Base-by-base conservation (phyloP, 352 stramenopile species). In the Globisporangium lucens region DNA sequence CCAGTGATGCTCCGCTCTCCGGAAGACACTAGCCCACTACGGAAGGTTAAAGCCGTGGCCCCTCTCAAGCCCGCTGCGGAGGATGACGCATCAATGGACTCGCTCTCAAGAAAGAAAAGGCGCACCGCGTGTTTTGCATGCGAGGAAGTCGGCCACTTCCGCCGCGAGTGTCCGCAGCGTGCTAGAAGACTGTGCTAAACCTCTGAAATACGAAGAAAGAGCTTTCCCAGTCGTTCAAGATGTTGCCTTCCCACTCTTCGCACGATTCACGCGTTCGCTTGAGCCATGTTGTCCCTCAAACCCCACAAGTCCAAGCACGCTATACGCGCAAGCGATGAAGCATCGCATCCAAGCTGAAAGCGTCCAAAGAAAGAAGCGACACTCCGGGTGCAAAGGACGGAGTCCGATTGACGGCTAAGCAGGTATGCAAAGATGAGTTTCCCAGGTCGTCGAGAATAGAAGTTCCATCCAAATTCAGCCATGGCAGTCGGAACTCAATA, bases 111-210 rank as follows among this genome's bases (percentile, higher is more conserved):
- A 15, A 69, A 69, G 56, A 62, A 57, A 27, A 62, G 24, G 27
- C 36, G 52, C 36, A 3, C 5, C 10, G 58, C 41, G 20, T 66
- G 66, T 41, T 66, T 66, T 43, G 36, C 30, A 17, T 67, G 58
- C 22, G 51, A 59, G 7, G 20, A 61, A 17, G 6, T 66, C 55
- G 69, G 66, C 29, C 75, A 78, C 51, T 70, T 73, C 51, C 72
- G 66, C n/a, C 66, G 67, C 22, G 66, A 75, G 43, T 78, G 72
- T 10, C 67, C 68, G 0, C 51, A 64, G 13, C 71, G 68, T 41
- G 71, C 70, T 57, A 63, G 63, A 41, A 46, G 38, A 46, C 38
- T 56, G 56, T 17, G 61, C 59, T 20, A 76, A 65, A 73, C 24
- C 24, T 47, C 58, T 15, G 6, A 1, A 51, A 57, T 57, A 27